These are phyloP conservation scores for Linaria vulgaris DNA, from an alignment of 257 asterid species.

Conservation along the genomic window DNA sequence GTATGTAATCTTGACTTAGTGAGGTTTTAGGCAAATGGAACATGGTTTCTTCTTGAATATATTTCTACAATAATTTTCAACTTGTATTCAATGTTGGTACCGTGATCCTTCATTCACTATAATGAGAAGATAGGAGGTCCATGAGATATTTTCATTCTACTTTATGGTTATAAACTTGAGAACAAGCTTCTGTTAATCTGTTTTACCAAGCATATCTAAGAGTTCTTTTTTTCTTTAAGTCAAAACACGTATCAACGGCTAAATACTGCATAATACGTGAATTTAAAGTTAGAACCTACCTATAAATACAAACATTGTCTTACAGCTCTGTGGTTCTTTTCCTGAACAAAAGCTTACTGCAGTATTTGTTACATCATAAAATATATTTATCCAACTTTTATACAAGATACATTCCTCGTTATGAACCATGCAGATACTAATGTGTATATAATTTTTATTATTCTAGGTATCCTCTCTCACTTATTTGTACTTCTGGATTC, in stretches of 20 bases:
- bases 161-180: neutral
- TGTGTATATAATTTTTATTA: neutral
- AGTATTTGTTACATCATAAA: neutral
- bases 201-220: neutral
- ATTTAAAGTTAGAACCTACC: neutral
- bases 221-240: too few species aligned
- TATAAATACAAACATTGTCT: neutral
- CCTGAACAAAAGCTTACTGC: neutral
- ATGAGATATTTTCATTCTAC: too few species aligned
- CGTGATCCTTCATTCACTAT: too few species aligned
- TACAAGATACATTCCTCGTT: neutral
- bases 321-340: neutral
- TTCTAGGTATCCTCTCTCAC: constrained; percentile 9
- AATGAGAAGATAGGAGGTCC: too few species aligned
- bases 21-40: too few species aligned
- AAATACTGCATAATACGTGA: neutral
- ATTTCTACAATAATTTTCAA: too few species aligned
- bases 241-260: neutral
- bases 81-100: too few species aligned
- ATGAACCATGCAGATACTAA: neutral
- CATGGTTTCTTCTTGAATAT: too few species aligned
- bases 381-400: neutral
- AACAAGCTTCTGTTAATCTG: neutral
- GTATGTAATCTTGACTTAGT: too few species aligned
- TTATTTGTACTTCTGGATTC: constrained; percentile 18